Base-by-base conservation (phyloP, 1,284 basidiomycete genomes). In the Tylopilus sp. region DNA sequence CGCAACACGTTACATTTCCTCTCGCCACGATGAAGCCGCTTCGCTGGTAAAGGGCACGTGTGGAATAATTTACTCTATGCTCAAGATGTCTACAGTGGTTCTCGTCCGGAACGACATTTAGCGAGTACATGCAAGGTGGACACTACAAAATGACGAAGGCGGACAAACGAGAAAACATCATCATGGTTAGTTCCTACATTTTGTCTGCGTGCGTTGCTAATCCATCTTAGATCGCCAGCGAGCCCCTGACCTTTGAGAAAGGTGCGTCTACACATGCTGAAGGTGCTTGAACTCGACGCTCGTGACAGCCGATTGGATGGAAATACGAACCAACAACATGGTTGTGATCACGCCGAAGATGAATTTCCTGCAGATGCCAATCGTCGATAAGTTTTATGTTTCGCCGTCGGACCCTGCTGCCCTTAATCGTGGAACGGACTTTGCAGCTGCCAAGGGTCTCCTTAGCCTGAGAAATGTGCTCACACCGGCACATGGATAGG, bases 91-190 rank as follows among this genome's bases (percentile, higher is more conserved):
- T 39, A 10, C 51, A 90, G 88, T 97, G 94, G 86, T 97, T 94
- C 69, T 95, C 92, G 2, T 95, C 92, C 2, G 94, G 95, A 1
- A 96, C 92, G 3, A 84, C 86, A 12, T 99, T 98, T 63, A 92
- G 90, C 57, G 93, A 97, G 70, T 93, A 91, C 61, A 82, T 85
- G 25, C 82, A 84, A 59, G 89, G 90, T 7, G 90, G 91, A 16
- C 84, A 95, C 66, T 96, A 96, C 68, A 84, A 86, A 61, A 97
- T 97, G 94, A 88, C 88, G 18, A 99, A 98, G 69, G 84, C 86
- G 33, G 96, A 98, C 71, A 97, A 97, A 71, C 77, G 96, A 52
- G 93, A 95, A 64, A 92, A 92, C 59, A 93, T 97, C 60, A 92
- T 96, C 61, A 87, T 97, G 84, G 82, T 82, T 53, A 19, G 72